A percentile compares a stretch with the other conserved stretches of the same genome.
These are phyloP conservation scores for Fallopia convolvulus DNA, from an alignment of 148 eudicot species.

Conservation along the genomic window DNA sequence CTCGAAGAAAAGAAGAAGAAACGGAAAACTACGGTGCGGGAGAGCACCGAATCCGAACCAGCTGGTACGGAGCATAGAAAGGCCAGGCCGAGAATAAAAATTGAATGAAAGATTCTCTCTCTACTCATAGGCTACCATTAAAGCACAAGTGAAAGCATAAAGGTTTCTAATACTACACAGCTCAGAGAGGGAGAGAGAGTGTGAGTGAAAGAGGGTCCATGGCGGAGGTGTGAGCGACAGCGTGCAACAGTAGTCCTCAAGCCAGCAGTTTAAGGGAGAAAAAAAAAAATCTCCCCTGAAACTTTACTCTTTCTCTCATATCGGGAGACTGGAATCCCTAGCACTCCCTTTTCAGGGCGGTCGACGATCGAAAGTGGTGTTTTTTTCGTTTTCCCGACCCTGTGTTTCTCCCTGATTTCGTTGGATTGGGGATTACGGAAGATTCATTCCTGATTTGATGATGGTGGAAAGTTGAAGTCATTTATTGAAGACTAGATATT, in stretches of 20 bases:
- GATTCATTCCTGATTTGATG: not conserved
- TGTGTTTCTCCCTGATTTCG: not conserved
- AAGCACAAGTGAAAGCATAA: not conserved
- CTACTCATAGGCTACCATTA: slow-evolving; percentile 1
- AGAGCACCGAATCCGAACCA: slow-evolving; percentile 1
- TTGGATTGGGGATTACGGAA: slow-evolving; percentile 3
- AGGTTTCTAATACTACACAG: not conserved
- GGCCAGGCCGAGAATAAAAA: not conserved
- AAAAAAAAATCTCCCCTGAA: not conserved
- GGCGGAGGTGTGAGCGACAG: slow-evolving; percentile 8
- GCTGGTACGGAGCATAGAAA: not conserved
- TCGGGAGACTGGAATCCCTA: not conserved
- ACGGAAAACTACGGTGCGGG: not conserved
- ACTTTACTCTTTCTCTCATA: slow-evolving; percentile 7
- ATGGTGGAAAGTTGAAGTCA: slow-evolving; percentile 11
- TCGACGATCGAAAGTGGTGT: not conserved
- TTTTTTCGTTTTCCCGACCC: not conserved
- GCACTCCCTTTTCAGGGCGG: not conserved
- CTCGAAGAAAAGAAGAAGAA: not conserved
- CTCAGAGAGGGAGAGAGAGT: not conserved
- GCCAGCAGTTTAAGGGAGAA: not conserved
- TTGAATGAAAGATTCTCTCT: not conserved
- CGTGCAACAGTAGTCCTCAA: not conserved
- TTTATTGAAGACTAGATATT: not conserved
- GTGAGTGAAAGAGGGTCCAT: slow-evolving; percentile 4